These are phyloP conservation scores for Hypoxylon sp. DNA, from an alignment of 2,329 filamentous ascomycete genomes.

Conservation along the genomic window DNA sequence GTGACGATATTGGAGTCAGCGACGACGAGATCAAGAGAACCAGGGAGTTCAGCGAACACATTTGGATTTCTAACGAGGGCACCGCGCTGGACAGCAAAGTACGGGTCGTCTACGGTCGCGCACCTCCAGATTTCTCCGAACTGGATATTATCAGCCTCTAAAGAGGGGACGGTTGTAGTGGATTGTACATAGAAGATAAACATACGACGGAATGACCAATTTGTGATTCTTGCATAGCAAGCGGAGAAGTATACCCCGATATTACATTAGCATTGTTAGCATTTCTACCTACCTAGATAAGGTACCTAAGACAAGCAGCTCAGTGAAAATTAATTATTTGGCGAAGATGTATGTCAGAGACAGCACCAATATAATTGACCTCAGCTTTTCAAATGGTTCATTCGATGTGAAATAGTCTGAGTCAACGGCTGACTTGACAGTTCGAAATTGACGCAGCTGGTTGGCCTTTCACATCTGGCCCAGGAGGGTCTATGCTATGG, in stretches of 20 bases:
- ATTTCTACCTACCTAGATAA: constrained; percentile 39
- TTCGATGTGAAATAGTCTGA: not conserved
- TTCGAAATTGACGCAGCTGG: not conserved
- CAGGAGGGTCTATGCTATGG: not conserved
- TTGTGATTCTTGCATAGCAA: constrained; percentile 39
- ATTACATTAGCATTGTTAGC: constrained; percentile 32
- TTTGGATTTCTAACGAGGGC: constrained; percentile 96
- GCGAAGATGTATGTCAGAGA: constrained; percentile 8
- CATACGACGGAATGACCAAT: constrained; percentile 37
- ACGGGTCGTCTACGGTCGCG: constrained; percentile 84
- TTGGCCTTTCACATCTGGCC: not conserved
- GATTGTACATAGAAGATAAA: constrained; percentile 44
- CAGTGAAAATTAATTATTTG: constrained; percentile 12
- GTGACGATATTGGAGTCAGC: constrained; percentile 89
- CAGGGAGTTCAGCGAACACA: constrained; percentile 78
- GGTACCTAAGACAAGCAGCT: constrained; percentile 2
- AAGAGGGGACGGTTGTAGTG: constrained; percentile 28
- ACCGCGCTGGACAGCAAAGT: constrained; percentile 87
- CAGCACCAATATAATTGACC: not conserved
- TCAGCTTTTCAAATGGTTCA: not conserved
- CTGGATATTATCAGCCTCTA: constrained; percentile 86
- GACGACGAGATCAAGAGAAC: constrained; percentile 91
- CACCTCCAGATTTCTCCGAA: constrained; percentile 91
- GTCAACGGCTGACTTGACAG: not conserved
- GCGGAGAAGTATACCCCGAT: constrained; percentile 39